phyloP scores from a whole-genome alignment of 2,329 filamentous ascomycete genomes.

The Apiospora pterosperma region DNA sequence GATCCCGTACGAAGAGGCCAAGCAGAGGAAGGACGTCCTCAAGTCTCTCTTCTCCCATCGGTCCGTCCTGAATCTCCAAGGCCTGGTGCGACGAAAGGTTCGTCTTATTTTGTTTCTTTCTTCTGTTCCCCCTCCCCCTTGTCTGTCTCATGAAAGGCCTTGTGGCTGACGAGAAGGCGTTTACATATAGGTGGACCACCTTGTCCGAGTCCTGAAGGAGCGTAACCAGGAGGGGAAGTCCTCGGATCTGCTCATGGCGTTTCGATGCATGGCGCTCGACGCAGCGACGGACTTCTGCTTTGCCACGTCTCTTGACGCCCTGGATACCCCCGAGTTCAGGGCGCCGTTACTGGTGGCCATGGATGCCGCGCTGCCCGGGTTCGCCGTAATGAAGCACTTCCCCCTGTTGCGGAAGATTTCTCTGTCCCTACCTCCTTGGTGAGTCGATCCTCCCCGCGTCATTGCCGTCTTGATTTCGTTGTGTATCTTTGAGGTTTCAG shows the following conservation, averaged over 20 bases:
- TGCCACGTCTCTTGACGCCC: neutral
- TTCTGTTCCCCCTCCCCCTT: neutral
- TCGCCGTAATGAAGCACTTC: constrained; percentile 6
- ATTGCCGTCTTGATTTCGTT: no score
- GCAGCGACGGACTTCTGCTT: constrained; percentile 5
- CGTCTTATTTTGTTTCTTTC: neutral
- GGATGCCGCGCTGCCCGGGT: neutral
- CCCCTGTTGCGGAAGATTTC: neutral
- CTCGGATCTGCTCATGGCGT: constrained; percentile 1
- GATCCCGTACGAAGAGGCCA: neutral
- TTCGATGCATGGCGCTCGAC: constrained; percentile 3
- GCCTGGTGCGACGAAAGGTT: neutral
- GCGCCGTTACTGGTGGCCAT: constrained; percentile 1
- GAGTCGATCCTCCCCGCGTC: neutral
- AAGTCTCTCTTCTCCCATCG: neutral
- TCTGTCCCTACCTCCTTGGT: neutral
- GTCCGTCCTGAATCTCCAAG: neutral
- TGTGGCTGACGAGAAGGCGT: neutral
- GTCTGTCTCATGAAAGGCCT: neutral
- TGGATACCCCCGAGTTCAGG: neutral
- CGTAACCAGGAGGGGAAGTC: constrained; percentile 3
- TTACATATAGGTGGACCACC: neutral
- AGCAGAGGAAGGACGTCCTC: constrained; percentile 2
- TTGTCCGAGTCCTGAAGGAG: neutral
- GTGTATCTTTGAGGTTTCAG: no score